phyloP scores from a whole-genome alignment of 2,329 filamentous ascomycete species.

The Lizonia empirigonia region DNA sequence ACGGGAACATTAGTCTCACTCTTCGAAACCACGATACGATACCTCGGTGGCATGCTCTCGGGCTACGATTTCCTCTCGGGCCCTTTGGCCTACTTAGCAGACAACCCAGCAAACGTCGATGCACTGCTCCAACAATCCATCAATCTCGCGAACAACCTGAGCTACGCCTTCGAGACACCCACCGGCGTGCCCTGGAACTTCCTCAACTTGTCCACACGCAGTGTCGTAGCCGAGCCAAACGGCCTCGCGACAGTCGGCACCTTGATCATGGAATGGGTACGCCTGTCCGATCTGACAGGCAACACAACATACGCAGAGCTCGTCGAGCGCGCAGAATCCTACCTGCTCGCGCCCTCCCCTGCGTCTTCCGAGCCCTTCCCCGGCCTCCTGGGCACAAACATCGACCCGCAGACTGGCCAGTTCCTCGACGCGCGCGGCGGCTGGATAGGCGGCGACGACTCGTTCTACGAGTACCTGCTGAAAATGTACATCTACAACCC shows the following conservation, averaged over 20 bases:
- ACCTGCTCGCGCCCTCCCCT: slow-evolving; percentile 71
- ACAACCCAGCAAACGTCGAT: slow-evolving; percentile 57
- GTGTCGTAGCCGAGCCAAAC: slow-evolving; percentile 61
- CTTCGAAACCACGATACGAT: slow-evolving; percentile 91
- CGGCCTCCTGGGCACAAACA: slow-evolving; percentile 71
- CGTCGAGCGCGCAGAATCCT: slow-evolving; percentile 69
- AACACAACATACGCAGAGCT: slow-evolving; percentile 69
- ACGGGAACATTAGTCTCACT: slow-evolving; percentile 68
- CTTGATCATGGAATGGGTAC: slow-evolving; percentile 83
- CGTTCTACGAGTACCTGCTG: slow-evolving; percentile 87
- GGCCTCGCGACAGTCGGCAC: slow-evolving; percentile 79
- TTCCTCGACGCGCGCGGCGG: slow-evolving; percentile 72
- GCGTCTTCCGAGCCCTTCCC: slow-evolving; percentile 72
- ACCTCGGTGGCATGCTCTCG: slow-evolving; percentile 79
- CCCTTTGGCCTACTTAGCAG: slow-evolving; percentile 61
- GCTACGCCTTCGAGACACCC: slow-evolving; percentile 77
- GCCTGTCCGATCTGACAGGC: slow-evolving; percentile 74
- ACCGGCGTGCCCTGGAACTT: slow-evolving; percentile 76
- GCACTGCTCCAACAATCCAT: slow-evolving; percentile 69
- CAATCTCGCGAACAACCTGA: slow-evolving; percentile 72
- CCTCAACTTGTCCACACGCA: slow-evolving; percentile 63
- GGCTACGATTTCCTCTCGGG: slow-evolving; percentile 76
- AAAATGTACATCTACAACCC: slow-evolving; percentile 89
- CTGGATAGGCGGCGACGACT: slow-evolving; percentile 79
- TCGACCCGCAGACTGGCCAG: slow-evolving; percentile 67